Base-by-base conservation (phyloP, 2,329 filamentous ascomycete species). In the Aspergillus phoenicis region DNA sequence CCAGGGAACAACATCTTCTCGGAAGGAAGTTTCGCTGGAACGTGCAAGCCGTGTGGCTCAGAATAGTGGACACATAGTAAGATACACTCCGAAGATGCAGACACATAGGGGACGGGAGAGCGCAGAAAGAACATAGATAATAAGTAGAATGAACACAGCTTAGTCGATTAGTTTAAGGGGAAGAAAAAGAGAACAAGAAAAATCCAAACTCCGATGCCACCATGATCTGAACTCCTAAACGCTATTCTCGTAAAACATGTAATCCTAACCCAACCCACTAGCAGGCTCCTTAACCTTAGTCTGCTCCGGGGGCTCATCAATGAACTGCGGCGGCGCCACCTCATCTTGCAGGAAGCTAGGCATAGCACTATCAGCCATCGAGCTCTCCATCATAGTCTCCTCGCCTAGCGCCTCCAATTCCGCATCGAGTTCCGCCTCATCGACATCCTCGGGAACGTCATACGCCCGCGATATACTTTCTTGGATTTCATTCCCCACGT, bases 401-500 rank as follows among this genome's bases (percentile, higher is more conserved):
- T 97, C 90, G 1, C 94, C 94, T 38, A 99, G 79, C 6, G 95
- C 93, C 82, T 99, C 95, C 55, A 99, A 80, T 83, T 99, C 95
- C 4, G 95, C 95, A 80, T 99, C 95, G 63, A 99, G 79, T 81
- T 99, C 95, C 1, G 90, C 88, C 85, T 99, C 95, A 75, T 98
- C 94, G 22, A 99, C 93, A 76, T 98, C 95, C 71, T 99, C 95
- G 0, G 95, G 95, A 38, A 99, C 85, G 74, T 98, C 94, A 77
- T 99, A 99, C 68, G 91, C 91, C 65, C 95, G 81, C 62, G 90
- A 89, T 60, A 99, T 89, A 67, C 90, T 93, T 80, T 98, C 95
- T 79, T 99, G 93, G 62, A 99, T 99, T 78, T 99, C 95, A 77
- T 98, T 98, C 3, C 95, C 94, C 63, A 97, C 89, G 73, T 99